Evolutionary conservation across 192 early-diverging fungal genomes (phyloP), one percentile per base, ranked within the genome.

Genomic region (Umbelopsis ramanniana): DNA sequence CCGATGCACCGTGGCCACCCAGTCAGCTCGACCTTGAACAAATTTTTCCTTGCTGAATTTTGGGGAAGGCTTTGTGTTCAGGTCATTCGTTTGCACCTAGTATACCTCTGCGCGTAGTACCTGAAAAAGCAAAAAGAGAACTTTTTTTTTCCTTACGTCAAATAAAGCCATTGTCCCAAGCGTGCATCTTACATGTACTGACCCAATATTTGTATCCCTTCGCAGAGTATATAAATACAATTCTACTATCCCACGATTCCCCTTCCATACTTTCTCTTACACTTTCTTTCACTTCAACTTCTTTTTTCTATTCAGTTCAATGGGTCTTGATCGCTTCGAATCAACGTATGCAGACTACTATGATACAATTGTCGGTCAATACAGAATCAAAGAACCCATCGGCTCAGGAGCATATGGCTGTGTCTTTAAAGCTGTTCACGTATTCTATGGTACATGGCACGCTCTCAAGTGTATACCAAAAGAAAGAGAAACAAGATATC

Each of bases 381-480:
- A 63, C 57, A 63, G 33, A 26, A 37, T 63, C 17, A 63, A 63
- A 38, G 57, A 63, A 33, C 57, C 57, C 29, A 63, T 94, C 21
- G 93, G 93, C 52, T 78, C 86, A 52, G 93, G 93, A 46, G 90
- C 91, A 14, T 93, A 93, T 66, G 93, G 91, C 8, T 85, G 89
- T 0, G 93, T 94, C 50, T 93, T 92, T 70, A 77, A 88, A 52
- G 93, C 90, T 40, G 81, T 79, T 60, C 79, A 90, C 73, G 81
- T 81, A 47, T 80, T 74, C 17, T 87, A 88, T 52, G 79, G 84
- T 0, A 81, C 77, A 47, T 76, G 69, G 29, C 89, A 89, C 67
- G 93, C 93, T 15, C 85, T 93, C 72, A 94, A 94, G 75, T 89
- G 91, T 37, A 85, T 94, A 55, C 84, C 84, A 70, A 91, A 92